A percentile compares a stretch with the other conserved stretches of the same genome.
phyloP scores from a whole-genome alignment of 1,284 basidiomycete species.

The Golubevia sp. region DNA sequence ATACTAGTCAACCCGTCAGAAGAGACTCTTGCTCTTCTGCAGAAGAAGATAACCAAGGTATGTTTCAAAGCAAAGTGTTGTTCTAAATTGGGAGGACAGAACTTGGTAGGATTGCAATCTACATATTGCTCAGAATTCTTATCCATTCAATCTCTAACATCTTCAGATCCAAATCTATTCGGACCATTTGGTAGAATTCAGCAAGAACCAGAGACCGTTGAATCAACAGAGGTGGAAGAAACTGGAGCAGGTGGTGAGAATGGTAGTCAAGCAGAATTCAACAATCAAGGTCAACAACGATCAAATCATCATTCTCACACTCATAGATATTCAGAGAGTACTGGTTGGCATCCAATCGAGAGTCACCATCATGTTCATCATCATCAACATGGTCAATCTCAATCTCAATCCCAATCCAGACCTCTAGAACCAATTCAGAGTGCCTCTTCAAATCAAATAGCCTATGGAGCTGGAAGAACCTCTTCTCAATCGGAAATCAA shows the following conservation, averaged over 20 bases:
- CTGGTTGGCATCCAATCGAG: conserved; percentile 1
- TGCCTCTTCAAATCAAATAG: no score
- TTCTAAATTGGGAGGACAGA: no score
- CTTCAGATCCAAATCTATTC: background rate
- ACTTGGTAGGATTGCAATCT: no score
- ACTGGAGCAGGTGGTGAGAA: background rate
- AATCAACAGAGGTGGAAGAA: background rate
- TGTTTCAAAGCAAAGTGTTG: no score
- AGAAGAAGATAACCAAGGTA: no score
- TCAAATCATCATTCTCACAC: background rate
- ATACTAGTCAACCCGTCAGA: no score
- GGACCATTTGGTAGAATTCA: background rate
- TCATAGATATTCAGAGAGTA: background rate
- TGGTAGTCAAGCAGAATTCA: background rate
- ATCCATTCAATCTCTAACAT: no score
- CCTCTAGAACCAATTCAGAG: background rate
- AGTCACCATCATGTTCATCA: background rate
- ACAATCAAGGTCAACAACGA: background rate
- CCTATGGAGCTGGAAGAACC: no score
- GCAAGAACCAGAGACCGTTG: background rate
- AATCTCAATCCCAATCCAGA: background rate
- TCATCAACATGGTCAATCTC: background rate
- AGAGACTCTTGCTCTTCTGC: no score
- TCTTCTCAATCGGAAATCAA: no score
- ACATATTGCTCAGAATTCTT: no score